Evolutionary conservation across 768 basidiomycete genomes (phyloP), one percentile per base, ranked within the genome.

Genomic region (Tricholoma saponaceum): DNA sequence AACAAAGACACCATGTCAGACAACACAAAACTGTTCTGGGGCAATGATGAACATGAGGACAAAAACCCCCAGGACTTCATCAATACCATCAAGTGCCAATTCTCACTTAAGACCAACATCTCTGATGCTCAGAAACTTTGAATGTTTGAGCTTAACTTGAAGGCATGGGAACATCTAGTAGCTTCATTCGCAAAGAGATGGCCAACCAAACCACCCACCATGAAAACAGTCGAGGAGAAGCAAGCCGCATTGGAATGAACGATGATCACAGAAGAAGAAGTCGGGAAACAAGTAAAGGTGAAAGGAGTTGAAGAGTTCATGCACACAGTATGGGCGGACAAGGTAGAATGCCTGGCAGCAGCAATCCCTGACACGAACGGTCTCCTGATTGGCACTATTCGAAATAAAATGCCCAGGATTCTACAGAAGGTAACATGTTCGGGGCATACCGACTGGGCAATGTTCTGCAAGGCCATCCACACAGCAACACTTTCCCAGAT

Each of bases 291-390:
- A 35, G 60, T 61, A 7, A 60, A 60, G 1, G 59, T 51, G 3
- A 53, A 60, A 16, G 64, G 65, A 1, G 49, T 58, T 7, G 64
- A 69, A 46, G 64, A 58, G 41, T 63, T 56, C 8, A 51, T 61
- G 4, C 65, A 69, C 43, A 52, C 67, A 5, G 60, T 57, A 16
- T 69, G 67, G 65, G 68, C 67, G 2, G 53, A 66, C 58, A 62
- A 61, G 23, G 32, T 69, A 0, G 54, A 66, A 50, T 41, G 57
- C 10, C 35, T 67, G 0, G 55, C 61, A 0, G 44, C 50, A 4
- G 61, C 57, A 0, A 58, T 66, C 6, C 60, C 54, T 6, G 64
- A 66, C 50, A 44, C 14, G n/a, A 56, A 47, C 43, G 54, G 58
- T 5, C 57, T 64, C 1, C 61, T 67, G 8, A 54, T 69, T n/a